Evolutionary conservation across 1,139 yeast genomes (phyloP).

Genomic region (Blastobotrys serpentis): DNA sequence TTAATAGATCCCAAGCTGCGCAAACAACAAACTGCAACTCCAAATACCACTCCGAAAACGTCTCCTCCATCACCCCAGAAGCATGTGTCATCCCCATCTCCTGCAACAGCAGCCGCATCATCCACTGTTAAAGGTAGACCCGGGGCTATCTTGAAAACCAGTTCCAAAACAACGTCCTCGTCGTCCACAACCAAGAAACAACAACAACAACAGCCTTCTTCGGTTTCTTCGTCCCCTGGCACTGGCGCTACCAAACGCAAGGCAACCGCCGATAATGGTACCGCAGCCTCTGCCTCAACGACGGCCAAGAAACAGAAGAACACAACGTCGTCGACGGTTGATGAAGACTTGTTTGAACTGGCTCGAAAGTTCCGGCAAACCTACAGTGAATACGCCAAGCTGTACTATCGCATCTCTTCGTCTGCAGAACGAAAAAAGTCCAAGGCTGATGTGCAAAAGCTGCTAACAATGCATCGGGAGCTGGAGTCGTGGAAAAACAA

Average conservation of each 20-base stretch:
- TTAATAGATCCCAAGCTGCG: conserved; percentile 35
- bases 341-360: conserved; percentile 37
- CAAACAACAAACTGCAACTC: conserved; percentile 10
- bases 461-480: conserved; percentile 40
- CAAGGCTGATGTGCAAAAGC: conserved; percentile 33
- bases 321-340: conserved; percentile 18
- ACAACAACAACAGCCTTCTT: no score
- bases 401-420: conserved; percentile 29
- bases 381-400: conserved; percentile 39
- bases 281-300: conserved; percentile 8
- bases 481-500: conserved; percentile 41
- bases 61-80: conserved; percentile 6
- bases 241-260: conserved; percentile 21
- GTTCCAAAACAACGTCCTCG: conserved; percentile 10
- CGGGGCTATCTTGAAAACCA: conserved; percentile 27
- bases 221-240: conserved; percentile 18
- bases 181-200: conserved; percentile 15
- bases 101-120: conserved; percentile 13
- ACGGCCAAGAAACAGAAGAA: conserved; percentile 17
- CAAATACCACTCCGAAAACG: conserved; percentile 11
- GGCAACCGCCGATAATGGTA: conserved; percentile 16
- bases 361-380: conserved; percentile 39
- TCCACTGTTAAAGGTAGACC: conserved; percentile 15
- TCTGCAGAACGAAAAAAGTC: conserved; percentile 18
- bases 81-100: conserved; percentile 13